phyloP scores from a whole-genome alignment of 352 stramenopile genomes.

The Phytopythium kandeliae region DNA sequence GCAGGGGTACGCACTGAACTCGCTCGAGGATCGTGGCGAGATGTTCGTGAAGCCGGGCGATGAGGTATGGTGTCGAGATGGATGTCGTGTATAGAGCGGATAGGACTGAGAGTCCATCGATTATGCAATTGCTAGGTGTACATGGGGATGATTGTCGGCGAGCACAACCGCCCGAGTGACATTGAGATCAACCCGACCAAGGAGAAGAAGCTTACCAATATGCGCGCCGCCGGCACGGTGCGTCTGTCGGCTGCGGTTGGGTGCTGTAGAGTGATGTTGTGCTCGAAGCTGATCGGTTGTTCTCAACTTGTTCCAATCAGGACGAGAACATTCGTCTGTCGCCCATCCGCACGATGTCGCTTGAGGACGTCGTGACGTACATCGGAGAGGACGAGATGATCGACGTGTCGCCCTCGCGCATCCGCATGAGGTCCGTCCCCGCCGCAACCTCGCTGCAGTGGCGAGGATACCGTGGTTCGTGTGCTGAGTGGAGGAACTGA shows the following conservation, averaged over 20 bases:
- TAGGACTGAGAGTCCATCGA: constrained; percentile 12
- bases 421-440: constrained; percentile 80
- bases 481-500: neutral
- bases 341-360: constrained; percentile 89
- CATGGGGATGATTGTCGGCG: constrained; percentile 97
- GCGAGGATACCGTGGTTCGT: too few relatives aligned
- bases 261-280: too few relatives aligned
- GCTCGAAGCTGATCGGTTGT: too few relatives aligned
- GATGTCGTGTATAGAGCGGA: neutral
- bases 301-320: constrained; percentile 6
- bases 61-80: constrained; percentile 10
- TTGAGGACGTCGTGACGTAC: constrained; percentile 98
- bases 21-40: constrained; percentile 90
- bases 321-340: constrained; percentile 95
- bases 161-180: constrained; percentile 94
- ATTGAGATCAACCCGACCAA: constrained; percentile 98
- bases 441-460: neutral
- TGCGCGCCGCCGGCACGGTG: constrained; percentile 89
- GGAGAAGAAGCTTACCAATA: constrained; percentile 97
- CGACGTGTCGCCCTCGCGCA: constrained; percentile 94
- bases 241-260: constrained; percentile 1
- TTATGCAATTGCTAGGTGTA: constrained; percentile 65
- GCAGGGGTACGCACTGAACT: constrained; percentile 90
- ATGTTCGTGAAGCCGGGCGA: constrained; percentile 96
- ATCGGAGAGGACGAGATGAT: constrained; percentile 98